Base-by-base conservation (phyloP, 1,139 yeast genomes). In the Maudiozyma humilis region DNA sequence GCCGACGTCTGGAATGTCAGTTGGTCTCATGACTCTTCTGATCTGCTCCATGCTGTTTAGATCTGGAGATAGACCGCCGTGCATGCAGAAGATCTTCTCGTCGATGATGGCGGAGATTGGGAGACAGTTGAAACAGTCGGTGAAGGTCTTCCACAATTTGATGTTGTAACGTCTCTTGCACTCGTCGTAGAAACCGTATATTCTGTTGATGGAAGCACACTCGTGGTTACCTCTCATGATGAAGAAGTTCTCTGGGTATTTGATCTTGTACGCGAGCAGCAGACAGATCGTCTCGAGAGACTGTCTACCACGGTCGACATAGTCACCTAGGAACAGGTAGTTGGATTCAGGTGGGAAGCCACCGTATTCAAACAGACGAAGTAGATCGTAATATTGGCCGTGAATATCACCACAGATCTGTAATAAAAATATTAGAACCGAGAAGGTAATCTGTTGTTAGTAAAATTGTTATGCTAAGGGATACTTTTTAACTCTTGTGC, bases 311-410 rank as follows among this genome's bases (percentile, higher is more conserved):
- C 98, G 82, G 72, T 89, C 98, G 54, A 89, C 98, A 63, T 89
- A 89, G 69, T 89, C 98, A 51, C 98, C 98, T 51, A 91, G 71
- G 64, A 91, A 91, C 59, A 89, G 73, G 68, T 89, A 89, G 70
- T 89, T 89, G 27, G 96, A 95, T 66, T 88, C 96, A n/a, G 97
- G 97, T 3, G 97, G 97, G 73, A 89, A 91, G 4, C 97, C 98
- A 56, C 97, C 97, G 63, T 89, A 88, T 70, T 91, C 97, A 62
- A 91, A 89, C 58, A 91, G 77, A 68, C 97, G 83, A 65, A 91
- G 76, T 61, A 91, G 76, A 69, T 91, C 98, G 63, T 89, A 89
- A 67, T 89, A 91, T 69, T 91, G 98, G 47, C 97, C 97, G 66
- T 91, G 98, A 60, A 91, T 88, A 66, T 91, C 98, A 66, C 97